These are phyloP conservation scores for Crataegus laevigata DNA, from an alignment of 306 rosid genomes.

Conservation along the genomic window DNA sequence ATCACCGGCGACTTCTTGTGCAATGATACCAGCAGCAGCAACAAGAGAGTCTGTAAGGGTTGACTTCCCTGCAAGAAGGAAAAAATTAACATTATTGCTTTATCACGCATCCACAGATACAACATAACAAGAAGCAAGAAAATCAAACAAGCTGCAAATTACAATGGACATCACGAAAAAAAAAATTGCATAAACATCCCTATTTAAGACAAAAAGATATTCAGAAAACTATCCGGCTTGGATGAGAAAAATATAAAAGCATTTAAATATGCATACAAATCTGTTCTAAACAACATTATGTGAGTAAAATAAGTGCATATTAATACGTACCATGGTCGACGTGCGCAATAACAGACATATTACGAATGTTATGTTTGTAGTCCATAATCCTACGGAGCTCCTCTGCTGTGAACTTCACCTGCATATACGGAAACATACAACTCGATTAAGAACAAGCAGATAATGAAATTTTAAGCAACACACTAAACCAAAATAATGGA, in stretches of 20 bases:
- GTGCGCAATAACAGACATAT: constrained; percentile 93
- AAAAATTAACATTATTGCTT: neutral
- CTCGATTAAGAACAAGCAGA: constrained; percentile 4
- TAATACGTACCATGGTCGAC: constrained; percentile 64
- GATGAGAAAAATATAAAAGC: neutral
- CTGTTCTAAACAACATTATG: neutral
- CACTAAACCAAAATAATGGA: neutral
- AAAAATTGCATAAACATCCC: neutral
- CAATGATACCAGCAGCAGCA: constrained; percentile 94
- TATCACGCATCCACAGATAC: neutral
- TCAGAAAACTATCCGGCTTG: neutral
- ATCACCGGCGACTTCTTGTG: constrained; percentile 85
- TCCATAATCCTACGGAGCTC: constrained; percentile 90
- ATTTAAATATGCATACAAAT: neutral
- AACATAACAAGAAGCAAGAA: neutral
- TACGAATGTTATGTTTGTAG: constrained; percentile 77
- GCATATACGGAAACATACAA: constrained; percentile 11
- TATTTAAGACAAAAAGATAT: neutral
- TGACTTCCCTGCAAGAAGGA: constrained; percentile 19
- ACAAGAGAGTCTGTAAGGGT: constrained; percentile 88
- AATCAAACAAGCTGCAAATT: neutral
- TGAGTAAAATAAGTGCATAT: neutral
- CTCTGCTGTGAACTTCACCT: constrained; percentile 97
- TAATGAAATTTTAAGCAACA: neutral
- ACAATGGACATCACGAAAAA: neutral